Conservation (phyloP, 2,329 filamentous ascomycete species). For the Hypoxylon sp. region DNA sequence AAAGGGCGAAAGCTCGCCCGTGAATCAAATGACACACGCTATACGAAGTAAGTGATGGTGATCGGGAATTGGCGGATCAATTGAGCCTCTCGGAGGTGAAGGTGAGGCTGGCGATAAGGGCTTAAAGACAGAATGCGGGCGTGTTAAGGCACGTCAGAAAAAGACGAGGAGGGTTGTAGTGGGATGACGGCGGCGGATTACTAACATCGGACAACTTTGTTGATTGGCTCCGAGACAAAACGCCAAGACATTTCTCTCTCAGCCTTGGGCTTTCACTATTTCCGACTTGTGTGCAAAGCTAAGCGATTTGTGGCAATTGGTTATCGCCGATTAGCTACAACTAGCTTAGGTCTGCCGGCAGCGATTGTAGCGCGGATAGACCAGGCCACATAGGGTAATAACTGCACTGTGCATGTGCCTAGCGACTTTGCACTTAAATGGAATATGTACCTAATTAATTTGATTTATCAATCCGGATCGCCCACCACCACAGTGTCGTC, state of each 20-base stretch:
- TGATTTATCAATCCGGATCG: slow-evolving; percentile 31
- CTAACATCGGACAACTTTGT: slow-evolving; percentile 16
- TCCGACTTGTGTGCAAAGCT: slow-evolving; percentile 9
- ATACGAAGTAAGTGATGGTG: slow-evolving; percentile 3
- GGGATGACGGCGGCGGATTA: slow-evolving; percentile 44
- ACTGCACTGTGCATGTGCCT: slow-evolving; percentile 1
- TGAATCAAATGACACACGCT: slow-evolving; percentile 40
- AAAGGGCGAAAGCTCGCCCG: slow-evolving; percentile 51
- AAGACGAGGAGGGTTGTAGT: slow-evolving; percentile 36
- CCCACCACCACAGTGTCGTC: slow-evolving; percentile 25
- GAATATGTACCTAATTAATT: slow-evolving; percentile 12
- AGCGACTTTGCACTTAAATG: slow-evolving; percentile 4
- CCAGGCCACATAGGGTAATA: slow-evolving; percentile 4
- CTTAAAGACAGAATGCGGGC: slow-evolving; percentile 33
- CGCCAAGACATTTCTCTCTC: slow-evolving; percentile 36
- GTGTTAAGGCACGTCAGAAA: slow-evolving; percentile 29
- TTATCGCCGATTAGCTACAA: neutral
- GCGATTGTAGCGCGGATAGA: neutral
- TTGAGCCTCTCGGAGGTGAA: slow-evolving; percentile 27
- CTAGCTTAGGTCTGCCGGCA: neutral
- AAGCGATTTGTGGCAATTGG: slow-evolving; percentile 12
- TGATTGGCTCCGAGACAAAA: slow-evolving; percentile 35
- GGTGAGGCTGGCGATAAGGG: slow-evolving; percentile 40
- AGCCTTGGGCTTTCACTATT: slow-evolving; percentile 30
- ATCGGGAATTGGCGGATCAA: slow-evolving; percentile 28